Base-by-base conservation (phyloP, 2,329 filamentous ascomycete species). In the Calonectria honghensis region DNA sequence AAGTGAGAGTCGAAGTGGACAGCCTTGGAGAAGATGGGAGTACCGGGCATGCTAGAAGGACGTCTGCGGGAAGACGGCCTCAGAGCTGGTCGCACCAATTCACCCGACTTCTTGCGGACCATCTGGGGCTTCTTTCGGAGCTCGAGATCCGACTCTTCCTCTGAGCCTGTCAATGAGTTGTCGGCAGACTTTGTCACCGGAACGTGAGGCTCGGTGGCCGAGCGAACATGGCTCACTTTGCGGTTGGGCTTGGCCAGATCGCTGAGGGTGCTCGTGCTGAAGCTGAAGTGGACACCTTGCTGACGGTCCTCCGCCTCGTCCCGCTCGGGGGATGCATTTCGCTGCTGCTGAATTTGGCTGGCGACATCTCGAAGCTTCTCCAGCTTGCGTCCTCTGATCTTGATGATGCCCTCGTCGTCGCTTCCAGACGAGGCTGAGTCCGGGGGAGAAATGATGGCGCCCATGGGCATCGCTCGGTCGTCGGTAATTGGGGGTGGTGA, bases 1-100 rank as follows among this genome's bases (percentile, higher is more conserved):
- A 98, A 92, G 82, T 98, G 95, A 32, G 96, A 95, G 85, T 98
- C 97, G 83, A 99, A 99, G 85, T 99, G 97, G n/a, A 99, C 97
- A 16, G 95, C 96, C 85, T 99, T 99, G 79, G 94, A 94, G 83
- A 96, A 98, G 11, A 96, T 97, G 0, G 97, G 97, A 0, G 97
- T 99, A 70, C 97, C 97, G 11, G 97, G 97, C 95, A 98, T 98
- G 87, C 96, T 98, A 4, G 95, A 98, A 0, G 96, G 96, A 73
- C 97, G 92, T 77, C 95, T 91, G 77, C 91, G 91, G n/a, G 94
- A 94, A 16, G 95, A 89, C 50, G 94, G 92, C 66, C 97, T 93
- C 67, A 99, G 90, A 27, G 97, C 97, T 16, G 97, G 97, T 80
- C 97, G 93, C 73, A 99, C 97, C 45, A 99, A 90, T 86, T 99